Conservation (phyloP, 1,139 yeast genomes). For the Debaryomyces sp. region DNA sequence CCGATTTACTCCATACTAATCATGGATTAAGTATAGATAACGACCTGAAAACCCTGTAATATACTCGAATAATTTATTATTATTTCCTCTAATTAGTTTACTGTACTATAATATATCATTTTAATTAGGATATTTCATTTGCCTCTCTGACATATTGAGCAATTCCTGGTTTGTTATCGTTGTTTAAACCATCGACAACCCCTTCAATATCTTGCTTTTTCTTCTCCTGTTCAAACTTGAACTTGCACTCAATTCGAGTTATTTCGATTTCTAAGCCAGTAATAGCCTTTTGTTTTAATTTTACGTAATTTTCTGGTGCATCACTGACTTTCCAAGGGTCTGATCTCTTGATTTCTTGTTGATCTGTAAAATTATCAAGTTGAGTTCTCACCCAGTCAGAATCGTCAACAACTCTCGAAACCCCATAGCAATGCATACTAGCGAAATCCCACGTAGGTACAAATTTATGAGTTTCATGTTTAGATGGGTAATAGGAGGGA, state of each 20-base stretch:
- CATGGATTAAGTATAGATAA: neutral
- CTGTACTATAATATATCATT: neutral
- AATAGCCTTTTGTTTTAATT: constrained; percentile 53
- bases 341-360: constrained; percentile 37
- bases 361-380: constrained; percentile 47
- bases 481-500: constrained; percentile 63
- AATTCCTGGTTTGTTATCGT: constrained; percentile 26
- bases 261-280: constrained; percentile 62
- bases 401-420: constrained; percentile 49
- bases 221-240: constrained; percentile 62
- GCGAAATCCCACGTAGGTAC: constrained; percentile 80
- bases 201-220: constrained; percentile 51
- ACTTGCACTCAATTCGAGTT: constrained; percentile 53
- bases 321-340: constrained; percentile 59
- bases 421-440: constrained; percentile 61
- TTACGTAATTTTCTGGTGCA: constrained; percentile 56
- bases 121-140: constrained; percentile 14
- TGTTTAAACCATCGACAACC: constrained; percentile 48
- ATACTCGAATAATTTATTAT: neutral
- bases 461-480: constrained; percentile 59
- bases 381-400: constrained; percentile 50
- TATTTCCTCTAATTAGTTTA: neutral
- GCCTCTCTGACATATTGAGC: constrained; percentile 26
- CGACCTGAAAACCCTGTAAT: neutral
- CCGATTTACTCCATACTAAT: constrained; percentile 26